These are phyloP conservation scores for Punica granatum DNA, from an alignment of 345 rosid species.

Conservation along the genomic window DNA sequence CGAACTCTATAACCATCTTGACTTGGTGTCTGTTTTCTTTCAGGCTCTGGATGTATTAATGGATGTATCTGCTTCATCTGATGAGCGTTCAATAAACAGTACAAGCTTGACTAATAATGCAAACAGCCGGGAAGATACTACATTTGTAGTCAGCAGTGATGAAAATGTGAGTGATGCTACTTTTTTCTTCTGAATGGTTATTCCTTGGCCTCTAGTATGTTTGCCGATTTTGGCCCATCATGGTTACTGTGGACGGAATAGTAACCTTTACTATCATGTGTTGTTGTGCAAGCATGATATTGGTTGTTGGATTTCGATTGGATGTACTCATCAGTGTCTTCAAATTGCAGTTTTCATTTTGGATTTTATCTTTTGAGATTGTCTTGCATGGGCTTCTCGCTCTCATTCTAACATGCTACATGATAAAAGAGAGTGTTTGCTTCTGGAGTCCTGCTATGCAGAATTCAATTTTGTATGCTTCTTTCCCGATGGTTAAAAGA, in stretches of 20 bases:
- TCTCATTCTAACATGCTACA: not conserved
- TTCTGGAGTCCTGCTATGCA: not conserved
- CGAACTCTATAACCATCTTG: not conserved
- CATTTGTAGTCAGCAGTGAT: constrained; percentile 20
- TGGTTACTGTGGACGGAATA: not conserved
- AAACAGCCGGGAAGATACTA: constrained; percentile 22
- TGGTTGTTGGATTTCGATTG: not conserved
- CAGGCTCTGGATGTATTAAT: constrained; percentile 78
- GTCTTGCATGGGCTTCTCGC: not conserved
- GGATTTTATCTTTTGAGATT: not conserved
- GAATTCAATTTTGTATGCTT: too few species aligned
- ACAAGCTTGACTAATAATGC: constrained; percentile 12
- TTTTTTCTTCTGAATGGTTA: not conserved
- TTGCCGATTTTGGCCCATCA: not conserved
- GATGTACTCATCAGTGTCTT: not conserved
- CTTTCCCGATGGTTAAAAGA: not conserved
- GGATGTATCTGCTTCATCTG: constrained; percentile 52
- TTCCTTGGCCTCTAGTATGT: not conserved
- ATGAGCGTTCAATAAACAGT: constrained; percentile 30
- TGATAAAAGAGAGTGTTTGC: not conserved
- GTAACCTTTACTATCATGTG: not conserved
- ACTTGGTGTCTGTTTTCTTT: constrained; percentile 6
- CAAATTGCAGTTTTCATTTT: not conserved
- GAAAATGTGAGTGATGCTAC: constrained; percentile 50
- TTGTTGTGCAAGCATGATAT: not conserved